phyloP scores from a whole-genome alignment of 441 rosid genomes.

The Hura crepitans region DNA sequence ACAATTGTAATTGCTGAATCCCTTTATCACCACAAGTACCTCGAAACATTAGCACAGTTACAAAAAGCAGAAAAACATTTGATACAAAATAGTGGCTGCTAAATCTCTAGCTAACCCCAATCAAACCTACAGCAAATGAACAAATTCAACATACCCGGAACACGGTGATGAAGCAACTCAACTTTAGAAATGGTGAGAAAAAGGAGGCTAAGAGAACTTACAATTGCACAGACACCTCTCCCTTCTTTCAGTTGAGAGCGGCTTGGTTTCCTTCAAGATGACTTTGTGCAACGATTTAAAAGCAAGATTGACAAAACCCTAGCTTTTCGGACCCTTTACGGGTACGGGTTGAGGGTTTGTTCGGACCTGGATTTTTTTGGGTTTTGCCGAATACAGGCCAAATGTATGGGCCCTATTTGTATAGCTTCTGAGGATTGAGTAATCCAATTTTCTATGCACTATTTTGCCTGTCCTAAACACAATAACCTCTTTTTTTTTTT shows the following conservation, averaged over 20 bases:
- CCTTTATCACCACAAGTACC: background rate
- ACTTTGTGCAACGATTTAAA: conserved; percentile 2
- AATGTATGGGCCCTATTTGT: background rate
- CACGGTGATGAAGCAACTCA: background rate
- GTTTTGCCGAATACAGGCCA: background rate
- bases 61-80: background rate
- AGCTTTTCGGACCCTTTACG: background rate
- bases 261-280: background rate
- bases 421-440: too few relatives aligned
- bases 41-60: background rate
- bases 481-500: too few relatives aligned
- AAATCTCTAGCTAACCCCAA: background rate
- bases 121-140: background rate
- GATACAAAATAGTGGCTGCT: background rate
- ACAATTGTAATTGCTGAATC: background rate
- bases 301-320: background rate
- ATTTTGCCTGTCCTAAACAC: too few relatives aligned
- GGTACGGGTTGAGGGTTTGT: background rate
- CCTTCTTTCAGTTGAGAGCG: background rate
- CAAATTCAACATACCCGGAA: background rate
- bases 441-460: too few relatives aligned
- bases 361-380: background rate
- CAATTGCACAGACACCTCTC: background rate
- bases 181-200: background rate
- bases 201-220: background rate